These are phyloP conservation scores for Penicillium sp. DNA, from an alignment of 2,329 filamentous ascomycete species.

Conservation along the genomic window DNA sequence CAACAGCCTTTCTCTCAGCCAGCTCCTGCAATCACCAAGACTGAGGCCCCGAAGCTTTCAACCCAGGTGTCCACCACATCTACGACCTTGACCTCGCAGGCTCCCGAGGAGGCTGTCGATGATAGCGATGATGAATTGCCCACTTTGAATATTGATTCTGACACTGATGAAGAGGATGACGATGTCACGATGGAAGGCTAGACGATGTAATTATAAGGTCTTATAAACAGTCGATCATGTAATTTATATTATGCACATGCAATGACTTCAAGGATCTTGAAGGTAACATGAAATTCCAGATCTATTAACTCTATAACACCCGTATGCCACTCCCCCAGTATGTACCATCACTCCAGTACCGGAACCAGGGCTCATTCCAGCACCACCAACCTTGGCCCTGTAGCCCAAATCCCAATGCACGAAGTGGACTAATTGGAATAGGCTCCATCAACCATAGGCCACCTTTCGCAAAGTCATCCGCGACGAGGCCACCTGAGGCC, in stretches of 20 bases:
- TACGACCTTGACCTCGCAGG: slow-evolving; percentile 4
- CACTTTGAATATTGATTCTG: slow-evolving; percentile 47
- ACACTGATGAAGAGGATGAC: slow-evolving; percentile 47
- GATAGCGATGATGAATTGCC: slow-evolving; percentile 52
- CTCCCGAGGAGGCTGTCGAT: slow-evolving; percentile 30
- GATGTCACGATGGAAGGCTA: slow-evolving; percentile 29
- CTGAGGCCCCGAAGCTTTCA: slow-evolving; percentile 11
- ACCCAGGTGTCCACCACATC: slow-evolving; percentile 10
- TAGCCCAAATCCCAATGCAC: slow-evolving; percentile 63
- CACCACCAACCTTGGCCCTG: slow-evolving; percentile 65
- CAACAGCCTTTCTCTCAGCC: slow-evolving; percentile 10
- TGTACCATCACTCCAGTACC: slow-evolving; percentile 58
- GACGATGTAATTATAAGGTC: slow-evolving; percentile 5
- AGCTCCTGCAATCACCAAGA: slow-evolving; percentile 6
- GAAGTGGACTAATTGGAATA: slow-evolving; percentile 69
- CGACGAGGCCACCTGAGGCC: slow-evolving; percentile 62
- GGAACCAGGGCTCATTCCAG: slow-evolving; percentile 57
- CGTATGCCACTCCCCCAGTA: slow-evolving; percentile 63
- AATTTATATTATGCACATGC: not conserved
- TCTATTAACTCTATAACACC: slow-evolving; percentile 24
- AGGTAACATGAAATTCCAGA: not conserved
- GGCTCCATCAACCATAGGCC: slow-evolving; percentile 82
- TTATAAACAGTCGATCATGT: not conserved
- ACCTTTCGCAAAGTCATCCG: slow-evolving; percentile 70
- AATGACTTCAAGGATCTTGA: not conserved